phyloP scores from a whole-genome alignment of 2,329 filamentous ascomycete genomes.

The Byssoonygena ceratinophila region DNA sequence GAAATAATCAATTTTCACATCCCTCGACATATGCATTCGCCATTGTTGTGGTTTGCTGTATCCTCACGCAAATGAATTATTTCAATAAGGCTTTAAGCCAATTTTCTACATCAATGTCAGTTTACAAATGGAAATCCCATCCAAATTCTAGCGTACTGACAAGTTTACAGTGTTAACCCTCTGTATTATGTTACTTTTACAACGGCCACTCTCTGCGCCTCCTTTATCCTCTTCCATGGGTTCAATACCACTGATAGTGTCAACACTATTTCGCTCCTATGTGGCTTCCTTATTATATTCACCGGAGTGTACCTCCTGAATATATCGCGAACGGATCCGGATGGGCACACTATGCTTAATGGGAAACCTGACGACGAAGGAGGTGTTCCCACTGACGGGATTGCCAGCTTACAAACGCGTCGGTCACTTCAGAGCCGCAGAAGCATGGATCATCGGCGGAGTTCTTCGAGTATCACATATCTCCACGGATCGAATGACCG shows the following conservation, averaged over 20 bases:
- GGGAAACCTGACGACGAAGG: conserved; percentile 53
- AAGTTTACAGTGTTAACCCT: conserved; percentile 63
- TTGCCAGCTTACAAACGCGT: conserved; percentile 80
- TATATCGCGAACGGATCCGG: conserved; percentile 82
- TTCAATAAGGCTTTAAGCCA: conserved; percentile 97
- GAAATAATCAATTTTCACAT: conserved; percentile 89
- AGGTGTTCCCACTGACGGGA: conserved; percentile 79
- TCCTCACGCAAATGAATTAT: conserved; percentile 99
- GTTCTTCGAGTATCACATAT: conserved; percentile 52
- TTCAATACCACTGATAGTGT: conserved; percentile 91
- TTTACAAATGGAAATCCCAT: conserved; percentile 16
- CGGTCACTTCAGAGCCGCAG: conserved; percentile 85
- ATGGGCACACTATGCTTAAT: conserved; percentile 58
- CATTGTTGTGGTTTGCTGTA: conserved; percentile 85
- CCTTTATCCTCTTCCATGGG: conserved; percentile 88
- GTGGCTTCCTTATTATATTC: conserved; percentile 90
- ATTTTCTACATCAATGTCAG: conserved; percentile 94
- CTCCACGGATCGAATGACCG: conserved; percentile 53
- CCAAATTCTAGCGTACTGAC: conserved; percentile 16
- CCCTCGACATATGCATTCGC: conserved; percentile 96
- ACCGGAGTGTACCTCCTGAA: conserved; percentile 92
- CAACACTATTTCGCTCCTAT: conserved; percentile 83
- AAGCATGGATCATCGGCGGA: conserved; percentile 52
- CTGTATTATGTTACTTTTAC: conserved; percentile 98
- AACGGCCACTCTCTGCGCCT: conserved; percentile 83